A percentile compares a stretch with the other conserved stretches of the same genome.
phyloP scores from a whole-genome alignment of 768 basidiomycete species.

The Russula sp. region DNA sequence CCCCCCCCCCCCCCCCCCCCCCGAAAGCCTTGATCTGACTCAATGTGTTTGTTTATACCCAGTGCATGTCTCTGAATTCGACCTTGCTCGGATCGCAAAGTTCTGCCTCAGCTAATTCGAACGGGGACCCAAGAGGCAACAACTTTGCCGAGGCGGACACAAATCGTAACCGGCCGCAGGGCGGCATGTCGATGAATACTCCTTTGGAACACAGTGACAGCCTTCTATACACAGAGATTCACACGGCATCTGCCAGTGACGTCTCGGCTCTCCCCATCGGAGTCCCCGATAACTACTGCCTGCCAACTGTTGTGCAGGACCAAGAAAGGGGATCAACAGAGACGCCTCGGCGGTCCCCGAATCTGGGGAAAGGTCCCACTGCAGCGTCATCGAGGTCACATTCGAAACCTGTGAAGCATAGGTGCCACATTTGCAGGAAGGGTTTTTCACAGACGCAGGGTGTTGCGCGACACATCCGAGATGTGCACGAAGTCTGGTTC shows the following conservation, averaged over 20 bases:
- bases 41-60: background rate
- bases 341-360: background rate
- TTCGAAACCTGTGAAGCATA: background rate
- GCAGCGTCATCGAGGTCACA: background rate
- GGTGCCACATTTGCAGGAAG: background rate
- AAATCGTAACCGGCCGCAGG: background rate
- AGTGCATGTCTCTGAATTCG: background rate
- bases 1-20: too few species aligned
- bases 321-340: background rate
- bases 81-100: background rate
- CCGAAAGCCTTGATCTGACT: background rate
- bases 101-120: too few species aligned
- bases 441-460: background rate
- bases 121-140: background rate
- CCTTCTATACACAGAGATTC: background rate
- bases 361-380: background rate
- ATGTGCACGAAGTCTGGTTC: background rate
- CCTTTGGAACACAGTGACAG: too few species aligned
- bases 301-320: background rate
- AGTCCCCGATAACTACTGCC: too few species aligned
- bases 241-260: background rate
- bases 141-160: too few species aligned
- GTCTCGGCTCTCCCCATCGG: background rate
- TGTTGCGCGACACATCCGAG: background rate
- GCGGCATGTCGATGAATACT: too few species aligned